These are phyloP conservation scores for Aspergillus affinis DNA, from an alignment of 495 filamentous ascomycete genomes.

Conservation along the genomic window DNA sequence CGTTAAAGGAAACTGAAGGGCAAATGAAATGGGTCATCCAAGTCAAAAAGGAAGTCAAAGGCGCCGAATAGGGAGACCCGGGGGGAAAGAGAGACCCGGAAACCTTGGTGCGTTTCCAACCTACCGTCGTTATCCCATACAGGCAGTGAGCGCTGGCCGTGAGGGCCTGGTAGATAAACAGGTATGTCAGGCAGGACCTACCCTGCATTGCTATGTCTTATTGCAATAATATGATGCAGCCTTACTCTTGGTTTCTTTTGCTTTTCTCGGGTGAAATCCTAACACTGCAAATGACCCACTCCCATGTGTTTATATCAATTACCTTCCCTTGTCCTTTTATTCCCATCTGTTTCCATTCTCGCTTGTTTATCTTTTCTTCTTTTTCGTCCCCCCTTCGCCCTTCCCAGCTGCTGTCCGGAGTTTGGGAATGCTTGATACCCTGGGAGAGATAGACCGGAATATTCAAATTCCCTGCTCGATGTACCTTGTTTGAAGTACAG, in stretches of 20 bases:
- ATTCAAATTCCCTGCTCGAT: slow-evolving; percentile 7
- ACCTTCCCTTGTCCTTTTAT: slow-evolving; percentile 1
- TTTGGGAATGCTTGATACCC: slow-evolving; percentile 32
- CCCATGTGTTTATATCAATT: not conserved
- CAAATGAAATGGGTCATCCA: slow-evolving; percentile 69
- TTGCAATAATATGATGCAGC: not conserved
- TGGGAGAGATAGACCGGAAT: slow-evolving; percentile 24
- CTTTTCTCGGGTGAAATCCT: not conserved
- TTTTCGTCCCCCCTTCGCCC: not conserved
- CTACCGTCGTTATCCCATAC: not conserved
- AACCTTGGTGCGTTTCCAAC: not conserved
- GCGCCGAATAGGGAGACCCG: slow-evolving; percentile 38
- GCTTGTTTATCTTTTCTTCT: slow-evolving; percentile 6
- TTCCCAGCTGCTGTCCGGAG: slow-evolving; percentile 18
- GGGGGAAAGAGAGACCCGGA: not conserved
- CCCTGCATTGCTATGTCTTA: not conserved
- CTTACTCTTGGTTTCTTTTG: not conserved
- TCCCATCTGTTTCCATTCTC: slow-evolving; percentile 3
- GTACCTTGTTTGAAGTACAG: slow-evolving; percentile 14
- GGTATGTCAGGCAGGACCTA: not conserved
- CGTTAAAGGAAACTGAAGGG: slow-evolving; percentile 60
- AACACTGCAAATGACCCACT: not conserved
- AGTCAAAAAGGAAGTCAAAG: slow-evolving; percentile 54
- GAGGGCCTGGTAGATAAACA: slow-evolving; percentile 7
- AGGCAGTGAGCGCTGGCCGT: slow-evolving; percentile 9